Evolutionary conservation across 805 yeast genomes (phyloP), one percentile per base, ranked within the genome.

Genomic region (Candida nonsorbophila): DNA sequence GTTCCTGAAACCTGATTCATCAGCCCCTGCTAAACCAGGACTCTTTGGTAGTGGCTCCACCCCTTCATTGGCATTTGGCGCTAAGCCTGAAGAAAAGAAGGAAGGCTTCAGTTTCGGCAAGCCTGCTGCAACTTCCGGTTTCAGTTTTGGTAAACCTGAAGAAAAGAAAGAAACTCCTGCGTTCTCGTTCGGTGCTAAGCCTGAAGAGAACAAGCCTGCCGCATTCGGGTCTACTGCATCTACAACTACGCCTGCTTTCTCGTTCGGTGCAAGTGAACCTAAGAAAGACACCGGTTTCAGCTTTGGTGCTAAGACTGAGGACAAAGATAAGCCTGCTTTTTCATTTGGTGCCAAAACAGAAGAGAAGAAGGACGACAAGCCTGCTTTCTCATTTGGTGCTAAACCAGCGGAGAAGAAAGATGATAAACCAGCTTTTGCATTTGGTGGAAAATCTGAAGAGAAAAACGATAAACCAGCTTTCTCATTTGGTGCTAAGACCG

Each of bases 21-120:
- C n/a, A n/a, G 12, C 14, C 11, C 30, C 27, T 11, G 28, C 29
- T 17, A 28, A 36, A 7, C 26, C 29, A 16, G 30, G 31, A 21
- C n/a, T n/a, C n/a, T 38, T 36, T 28, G 42, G 42, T 6, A 20
- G 29, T 2, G n/a, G n/a, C n/a, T n/a, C n/a, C n/a, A n/a, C n/a
- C n/a, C n/a, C n/a, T n/a, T n/a, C n/a, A n/a, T n/a, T n/a, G n/a
- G 49, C 53, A 5, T 40, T 59, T 26, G 41, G 45, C 10, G 24
- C 41, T 7, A 45, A 38, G 22, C 37, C 43, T 14, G 41, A 38
- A n/a, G 41, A 38, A 21, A 24, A 31, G 28, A 22, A 14, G 29
- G n/a, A n/a, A n/a, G n/a, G n/a, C n/a, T n/a, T n/a, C n/a, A n/a
- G n/a, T n/a, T 7, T 18, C 10, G 7, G 7, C 20, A 7, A 10